Evolutionary conservation across 75 land plant genomes (phyloP).

Genomic region (Adiantum capillusveneris): DNA sequence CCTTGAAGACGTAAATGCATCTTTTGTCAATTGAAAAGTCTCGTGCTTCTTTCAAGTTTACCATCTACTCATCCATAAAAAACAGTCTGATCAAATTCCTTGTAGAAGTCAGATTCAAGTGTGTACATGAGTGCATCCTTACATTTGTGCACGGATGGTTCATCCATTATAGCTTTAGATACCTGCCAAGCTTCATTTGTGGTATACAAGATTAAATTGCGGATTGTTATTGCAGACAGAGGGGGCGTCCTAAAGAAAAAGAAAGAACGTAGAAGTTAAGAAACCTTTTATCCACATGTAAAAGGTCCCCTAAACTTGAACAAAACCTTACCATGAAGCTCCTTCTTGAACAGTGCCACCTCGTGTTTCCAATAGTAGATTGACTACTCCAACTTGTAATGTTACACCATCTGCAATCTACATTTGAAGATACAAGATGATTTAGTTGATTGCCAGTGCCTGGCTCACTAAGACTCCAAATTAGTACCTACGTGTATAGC

Average conservation of each 20-base stretch:
- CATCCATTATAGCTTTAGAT: background rate
- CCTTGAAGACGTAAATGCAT: constrained; percentile 91
- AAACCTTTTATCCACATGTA: no score
- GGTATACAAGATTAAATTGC: constrained; percentile 71
- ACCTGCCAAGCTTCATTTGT: constrained; percentile 98
- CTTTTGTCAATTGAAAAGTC: constrained; percentile 65
- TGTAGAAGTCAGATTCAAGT: background rate
- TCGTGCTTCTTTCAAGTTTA: constrained; percentile 89
- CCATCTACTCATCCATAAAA: no score
- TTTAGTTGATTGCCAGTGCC: no score
- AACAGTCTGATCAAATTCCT: no score
- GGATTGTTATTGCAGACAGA: constrained; percentile 88
- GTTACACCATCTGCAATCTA: constrained; percentile 99
- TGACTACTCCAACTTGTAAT: constrained; percentile 68
- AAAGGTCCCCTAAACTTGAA: no score
- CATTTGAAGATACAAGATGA: no score
- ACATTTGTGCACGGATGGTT: background rate
- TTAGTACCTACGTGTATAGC: no score
- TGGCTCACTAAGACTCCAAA: no score
- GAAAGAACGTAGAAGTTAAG: no score
- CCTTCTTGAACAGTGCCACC: constrained; percentile 72
- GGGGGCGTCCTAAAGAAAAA: constrained; percentile 68
- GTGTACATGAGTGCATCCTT: background rate
- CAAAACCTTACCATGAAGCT: constrained; percentile 72
- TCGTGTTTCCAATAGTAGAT: constrained; percentile 87